Conservation (phyloP, 352 stramenopile genomes). For the Pythium sukuiense region DNA sequence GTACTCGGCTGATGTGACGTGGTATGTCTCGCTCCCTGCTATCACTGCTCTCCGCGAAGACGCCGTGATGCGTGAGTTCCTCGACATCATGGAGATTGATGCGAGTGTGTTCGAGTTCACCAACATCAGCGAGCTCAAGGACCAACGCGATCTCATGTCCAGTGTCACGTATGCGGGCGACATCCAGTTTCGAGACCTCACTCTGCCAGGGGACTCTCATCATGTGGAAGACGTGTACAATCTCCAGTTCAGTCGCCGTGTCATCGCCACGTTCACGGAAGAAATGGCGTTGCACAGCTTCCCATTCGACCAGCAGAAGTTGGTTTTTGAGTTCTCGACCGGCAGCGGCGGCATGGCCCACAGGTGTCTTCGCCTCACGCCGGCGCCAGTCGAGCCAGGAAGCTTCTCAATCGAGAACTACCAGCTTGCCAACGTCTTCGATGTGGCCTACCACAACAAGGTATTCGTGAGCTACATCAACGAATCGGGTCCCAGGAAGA, state of each 20-base stretch:
- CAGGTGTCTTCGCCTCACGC: constrained; percentile 5
- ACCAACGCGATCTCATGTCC: constrained; percentile 11
- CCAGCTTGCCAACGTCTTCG: constrained; percentile 56
- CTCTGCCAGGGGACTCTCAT: no score
- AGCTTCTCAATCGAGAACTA: constrained; percentile 49
- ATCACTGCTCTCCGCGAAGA: constrained; percentile 39
- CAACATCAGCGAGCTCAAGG: constrained; percentile 29
- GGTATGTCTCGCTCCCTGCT: constrained; percentile 28
- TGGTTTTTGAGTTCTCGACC: constrained; percentile 43
- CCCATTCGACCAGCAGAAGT: constrained; percentile 60
- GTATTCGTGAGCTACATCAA: constrained; percentile 48
- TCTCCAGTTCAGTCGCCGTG: constrained; percentile 39
- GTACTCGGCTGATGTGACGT: constrained; percentile 36
- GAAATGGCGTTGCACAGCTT: constrained; percentile 61
- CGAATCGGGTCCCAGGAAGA: constrained; percentile 34
- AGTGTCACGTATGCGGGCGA: constrained; percentile 12
- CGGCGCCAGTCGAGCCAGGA: constrained; percentile 30
- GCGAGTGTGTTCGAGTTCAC: constrained; percentile 33
- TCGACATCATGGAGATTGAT: constrained; percentile 38
- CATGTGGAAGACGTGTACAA: no score
- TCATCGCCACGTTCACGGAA: constrained; percentile 50
- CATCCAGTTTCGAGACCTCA: constrained; percentile 7
- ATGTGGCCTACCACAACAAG: constrained; percentile 49
- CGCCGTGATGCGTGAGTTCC: constrained; percentile 29
- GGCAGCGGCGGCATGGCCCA: constrained; percentile 22